Conservation (phyloP, 148 eudicot species). For the Tetragonia tetragonoides region DNA sequence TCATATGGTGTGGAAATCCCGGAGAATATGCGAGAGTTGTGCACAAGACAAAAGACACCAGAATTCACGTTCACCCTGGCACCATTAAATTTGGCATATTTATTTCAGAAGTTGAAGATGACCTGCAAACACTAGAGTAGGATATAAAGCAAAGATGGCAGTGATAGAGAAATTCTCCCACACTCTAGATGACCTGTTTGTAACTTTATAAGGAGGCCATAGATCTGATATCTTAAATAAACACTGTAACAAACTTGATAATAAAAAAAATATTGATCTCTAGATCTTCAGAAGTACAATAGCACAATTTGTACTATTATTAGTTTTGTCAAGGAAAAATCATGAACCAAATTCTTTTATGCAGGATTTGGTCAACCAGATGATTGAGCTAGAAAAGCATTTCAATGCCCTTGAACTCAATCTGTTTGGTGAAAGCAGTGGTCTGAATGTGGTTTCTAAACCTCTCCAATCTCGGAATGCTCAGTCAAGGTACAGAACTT, state of each 20-base stretch:
- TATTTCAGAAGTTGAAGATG: too few relatives aligned
- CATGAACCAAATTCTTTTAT: constrained; percentile 15
- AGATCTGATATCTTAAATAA: not conserved
- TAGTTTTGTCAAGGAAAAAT: not conserved
- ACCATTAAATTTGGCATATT: too few relatives aligned
- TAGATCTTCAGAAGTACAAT: not conserved
- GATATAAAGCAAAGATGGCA: not conserved
- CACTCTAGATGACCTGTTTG: too few relatives aligned
- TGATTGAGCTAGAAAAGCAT: constrained; percentile 82
- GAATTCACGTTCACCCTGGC: too few relatives aligned
- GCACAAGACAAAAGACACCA: too few relatives aligned
- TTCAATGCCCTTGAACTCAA: constrained; percentile 78
- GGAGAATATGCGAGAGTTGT: too few relatives aligned
- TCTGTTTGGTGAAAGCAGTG: constrained; percentile 61
- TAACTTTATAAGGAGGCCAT: too few relatives aligned
- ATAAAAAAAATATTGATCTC: not conserved
- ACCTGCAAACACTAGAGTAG: too few relatives aligned
- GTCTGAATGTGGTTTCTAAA: constrained; percentile 38
- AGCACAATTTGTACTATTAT: not conserved
- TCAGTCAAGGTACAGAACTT: constrained; percentile 57
- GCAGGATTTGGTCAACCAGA: constrained; percentile 68
- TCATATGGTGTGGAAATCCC: too few relatives aligned
- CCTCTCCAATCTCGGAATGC: constrained; percentile 40
- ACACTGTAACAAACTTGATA: not conserved
- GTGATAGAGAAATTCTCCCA: too few relatives aligned